These are phyloP conservation scores for Dendrothele bispora DNA, from an alignment of 768 basidiomycete species.

Conservation along the genomic window DNA sequence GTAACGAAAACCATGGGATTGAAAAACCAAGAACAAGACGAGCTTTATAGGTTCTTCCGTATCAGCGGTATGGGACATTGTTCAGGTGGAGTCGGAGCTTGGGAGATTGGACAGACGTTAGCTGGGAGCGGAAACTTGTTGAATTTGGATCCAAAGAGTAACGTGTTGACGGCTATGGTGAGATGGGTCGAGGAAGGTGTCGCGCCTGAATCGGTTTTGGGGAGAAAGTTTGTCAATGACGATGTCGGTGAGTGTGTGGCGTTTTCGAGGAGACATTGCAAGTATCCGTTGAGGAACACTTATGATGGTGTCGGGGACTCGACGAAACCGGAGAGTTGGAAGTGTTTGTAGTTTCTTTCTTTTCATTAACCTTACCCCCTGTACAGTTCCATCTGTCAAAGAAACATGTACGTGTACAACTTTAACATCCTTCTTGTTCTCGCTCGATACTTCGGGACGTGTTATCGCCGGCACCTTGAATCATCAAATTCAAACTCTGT, in stretches of 20 bases:
- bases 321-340: slow-evolving; percentile 2
- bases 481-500: no score
- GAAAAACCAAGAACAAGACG: slow-evolving; percentile 12
- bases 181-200: slow-evolving; percentile 9
- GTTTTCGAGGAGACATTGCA: slow-evolving; percentile 3
- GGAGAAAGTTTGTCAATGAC: slow-evolving; percentile 4
- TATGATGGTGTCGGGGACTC: not conserved
- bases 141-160: not conserved
- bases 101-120: slow-evolving; percentile 13
- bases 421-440: no score
- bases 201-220: slow-evolving; percentile 3
- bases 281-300: slow-evolving; percentile 1
- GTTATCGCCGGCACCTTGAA: no score
- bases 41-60: slow-evolving; percentile 22
- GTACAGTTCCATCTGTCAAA: no score
- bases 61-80: slow-evolving; percentile 22
- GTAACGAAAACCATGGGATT: slow-evolving; percentile 16
- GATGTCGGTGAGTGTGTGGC: not conserved
- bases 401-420: no score
- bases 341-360: no score
- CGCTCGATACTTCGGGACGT: no score
- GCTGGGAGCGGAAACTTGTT: not conserved
- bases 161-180: slow-evolving; percentile 5
- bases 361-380: no score
- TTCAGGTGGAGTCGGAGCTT: slow-evolving; percentile 13